Conservation (phyloP, 2,329 filamentous ascomycete genomes). For the Pseudogymnoascus sp. region DNA sequence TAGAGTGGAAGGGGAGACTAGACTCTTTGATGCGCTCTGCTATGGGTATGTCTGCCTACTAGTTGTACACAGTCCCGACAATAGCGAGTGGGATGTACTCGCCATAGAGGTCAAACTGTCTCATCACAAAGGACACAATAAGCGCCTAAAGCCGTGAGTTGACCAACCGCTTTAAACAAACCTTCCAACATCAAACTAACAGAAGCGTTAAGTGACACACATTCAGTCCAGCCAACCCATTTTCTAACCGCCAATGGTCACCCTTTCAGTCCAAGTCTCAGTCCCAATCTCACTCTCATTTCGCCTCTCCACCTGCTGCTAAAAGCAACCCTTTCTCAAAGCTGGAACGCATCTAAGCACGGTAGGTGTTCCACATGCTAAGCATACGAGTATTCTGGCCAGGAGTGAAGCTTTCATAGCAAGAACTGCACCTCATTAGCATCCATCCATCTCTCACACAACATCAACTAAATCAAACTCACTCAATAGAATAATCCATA, state of each 20-base stretch:
- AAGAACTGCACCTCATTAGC: conserved; percentile 18
- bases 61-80: conserved; percentile 5
- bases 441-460: conserved; percentile 18
- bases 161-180: not conserved
- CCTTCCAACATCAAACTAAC: conserved; percentile 12
- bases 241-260: not conserved
- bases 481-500: conserved; percentile 33
- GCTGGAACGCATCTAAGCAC: conserved; percentile 10
- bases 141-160: conserved; percentile 17
- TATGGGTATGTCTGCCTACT: conserved; percentile 13
- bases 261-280: not conserved
- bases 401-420: conserved; percentile 35
- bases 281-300: not conserved
- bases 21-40: conserved; percentile 5
- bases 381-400: conserved; percentile 15
- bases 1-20: not conserved
- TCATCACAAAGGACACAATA: conserved; percentile 16
- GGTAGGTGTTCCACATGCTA: conserved; percentile 16
- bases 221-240: not conserved
- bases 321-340: not conserved
- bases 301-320: not conserved
- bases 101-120: conserved; percentile 11
- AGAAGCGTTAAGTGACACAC: not conserved
- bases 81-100: conserved; percentile 7
- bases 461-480: not conserved